phyloP scores from a whole-genome alignment of 2,329 filamentous ascomycete genomes.

The Botrytis tulipae region DNA sequence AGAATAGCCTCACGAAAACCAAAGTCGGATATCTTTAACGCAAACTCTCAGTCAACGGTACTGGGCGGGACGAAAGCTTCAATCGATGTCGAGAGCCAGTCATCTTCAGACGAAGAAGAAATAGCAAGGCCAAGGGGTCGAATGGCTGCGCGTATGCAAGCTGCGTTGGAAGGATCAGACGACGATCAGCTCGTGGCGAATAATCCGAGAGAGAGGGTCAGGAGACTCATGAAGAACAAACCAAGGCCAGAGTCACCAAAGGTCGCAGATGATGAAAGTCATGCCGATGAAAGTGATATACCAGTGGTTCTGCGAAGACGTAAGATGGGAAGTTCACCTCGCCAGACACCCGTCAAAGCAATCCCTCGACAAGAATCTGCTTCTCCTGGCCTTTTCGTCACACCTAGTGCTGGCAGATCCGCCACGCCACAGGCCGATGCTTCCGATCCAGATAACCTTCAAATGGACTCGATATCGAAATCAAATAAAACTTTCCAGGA shows the following conservation, averaged over 20 bases:
- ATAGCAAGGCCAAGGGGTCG: conserved; percentile 58
- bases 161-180: conserved; percentile 28
- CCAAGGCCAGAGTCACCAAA: conserved; percentile 29
- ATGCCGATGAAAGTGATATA: conserved; percentile 36
- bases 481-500: conserved; percentile 65
- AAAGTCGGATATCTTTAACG: conserved; percentile 19
- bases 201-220: conserved; percentile 44
- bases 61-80: not conserved
- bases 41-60: not conserved
- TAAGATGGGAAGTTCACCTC: conserved; percentile 29
- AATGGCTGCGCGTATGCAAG: conserved; percentile 63
- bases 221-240: conserved; percentile 43
- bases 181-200: conserved; percentile 26
- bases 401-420: conserved; percentile 34
- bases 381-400: conserved; percentile 45
- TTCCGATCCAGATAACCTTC: conserved; percentile 45
- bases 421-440: conserved; percentile 34
- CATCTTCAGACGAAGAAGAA: conserved; percentile 44
- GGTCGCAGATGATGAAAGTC: conserved; percentile 39
- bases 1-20: conserved; percentile 24
- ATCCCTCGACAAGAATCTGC: conserved; percentile 25
- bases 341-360: conserved; percentile 28
- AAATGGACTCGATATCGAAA: conserved; percentile 43
- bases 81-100: not conserved
- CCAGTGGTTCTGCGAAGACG: conserved; percentile 33